Conservation (phyloP, 306 rosid genomes). For the Prunus kanzakura region DNA sequence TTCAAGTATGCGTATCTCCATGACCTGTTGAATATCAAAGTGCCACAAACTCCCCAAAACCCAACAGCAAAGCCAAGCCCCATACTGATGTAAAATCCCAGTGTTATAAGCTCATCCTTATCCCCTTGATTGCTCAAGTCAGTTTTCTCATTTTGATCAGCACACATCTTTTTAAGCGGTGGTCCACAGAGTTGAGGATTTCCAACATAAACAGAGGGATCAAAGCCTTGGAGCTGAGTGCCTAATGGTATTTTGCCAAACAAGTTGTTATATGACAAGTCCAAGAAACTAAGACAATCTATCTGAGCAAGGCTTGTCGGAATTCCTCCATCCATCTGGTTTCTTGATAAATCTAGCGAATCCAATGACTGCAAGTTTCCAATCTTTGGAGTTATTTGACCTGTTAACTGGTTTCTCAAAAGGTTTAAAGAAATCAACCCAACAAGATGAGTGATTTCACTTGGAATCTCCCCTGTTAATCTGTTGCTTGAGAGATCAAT, state of each 20-base stretch:
- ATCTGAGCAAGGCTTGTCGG: background rate
- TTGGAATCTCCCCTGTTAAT: background rate
- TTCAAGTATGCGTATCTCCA: conserved; percentile 20
- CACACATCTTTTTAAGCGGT: conserved; percentile 3
- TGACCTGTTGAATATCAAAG: conserved; percentile 1
- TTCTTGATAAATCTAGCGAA: conserved; percentile 14
- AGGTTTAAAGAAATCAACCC: conserved; percentile 19
- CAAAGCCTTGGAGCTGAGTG: background rate
- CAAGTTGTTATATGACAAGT: conserved; percentile 21
- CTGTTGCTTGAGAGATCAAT: no score
- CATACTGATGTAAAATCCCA: conserved; percentile 24
- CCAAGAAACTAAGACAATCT: background rate
- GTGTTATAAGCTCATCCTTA: background rate
- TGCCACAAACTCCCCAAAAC: conserved; percentile 36
- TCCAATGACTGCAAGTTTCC: no score
- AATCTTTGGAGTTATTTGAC: background rate
- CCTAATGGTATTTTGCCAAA: background rate
- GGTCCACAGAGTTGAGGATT: conserved; percentile 18
- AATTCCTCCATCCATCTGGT: background rate
- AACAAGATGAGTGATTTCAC: background rate
- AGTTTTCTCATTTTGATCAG: no score
- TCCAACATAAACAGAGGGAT: background rate
- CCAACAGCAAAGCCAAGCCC: conserved; percentile 10
- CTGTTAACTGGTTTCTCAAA: background rate
- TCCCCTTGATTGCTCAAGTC: no score